Conservation (phyloP, 1,139 yeast species). For the Sugiyamaella neomexicana region DNA sequence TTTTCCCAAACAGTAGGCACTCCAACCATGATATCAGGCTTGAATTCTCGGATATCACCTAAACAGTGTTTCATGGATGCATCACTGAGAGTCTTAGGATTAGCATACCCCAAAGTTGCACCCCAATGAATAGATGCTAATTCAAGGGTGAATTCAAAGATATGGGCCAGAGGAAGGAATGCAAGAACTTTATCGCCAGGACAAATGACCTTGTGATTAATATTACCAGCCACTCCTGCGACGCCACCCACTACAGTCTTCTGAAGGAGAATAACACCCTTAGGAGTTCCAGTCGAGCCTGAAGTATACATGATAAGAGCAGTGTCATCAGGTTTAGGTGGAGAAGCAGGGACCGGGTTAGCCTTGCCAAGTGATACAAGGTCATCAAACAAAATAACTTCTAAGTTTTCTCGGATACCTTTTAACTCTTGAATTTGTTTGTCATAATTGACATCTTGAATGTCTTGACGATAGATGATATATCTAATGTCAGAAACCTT, state of each 20-base stretch:
- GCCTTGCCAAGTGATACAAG: constrained; percentile 62
- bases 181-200: constrained; percentile 72
- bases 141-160: constrained; percentile 90
- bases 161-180: constrained; percentile 94
- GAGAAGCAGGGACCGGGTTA: constrained; percentile 45
- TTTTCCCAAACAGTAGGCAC: constrained; percentile 99
- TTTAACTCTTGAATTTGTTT: constrained; percentile 54
- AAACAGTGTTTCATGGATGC: constrained; percentile 77
- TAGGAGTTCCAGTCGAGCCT: constrained; percentile 97
- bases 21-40: constrained; percentile 95
- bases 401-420: constrained; percentile 73
- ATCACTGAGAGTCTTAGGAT: constrained; percentile 87
- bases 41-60: constrained; percentile 84
- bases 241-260: constrained; percentile 77
- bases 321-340: constrained; percentile 71
- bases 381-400: constrained; percentile 65
- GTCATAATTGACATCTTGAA: constrained; percentile 65
- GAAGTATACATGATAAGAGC: constrained; percentile 98
- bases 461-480: constrained; percentile 68
- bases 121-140: constrained; percentile 85
- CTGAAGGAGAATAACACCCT: constrained; percentile 89
- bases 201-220: constrained; percentile 54
- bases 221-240: constrained; percentile 74
- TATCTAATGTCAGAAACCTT: constrained; percentile 61
- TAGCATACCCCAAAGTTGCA: constrained; percentile 83